Evolutionary conservation across 1,284 basidiomycete genomes (phyloP).

Genomic region (Apiotrichum siamense): DNA sequence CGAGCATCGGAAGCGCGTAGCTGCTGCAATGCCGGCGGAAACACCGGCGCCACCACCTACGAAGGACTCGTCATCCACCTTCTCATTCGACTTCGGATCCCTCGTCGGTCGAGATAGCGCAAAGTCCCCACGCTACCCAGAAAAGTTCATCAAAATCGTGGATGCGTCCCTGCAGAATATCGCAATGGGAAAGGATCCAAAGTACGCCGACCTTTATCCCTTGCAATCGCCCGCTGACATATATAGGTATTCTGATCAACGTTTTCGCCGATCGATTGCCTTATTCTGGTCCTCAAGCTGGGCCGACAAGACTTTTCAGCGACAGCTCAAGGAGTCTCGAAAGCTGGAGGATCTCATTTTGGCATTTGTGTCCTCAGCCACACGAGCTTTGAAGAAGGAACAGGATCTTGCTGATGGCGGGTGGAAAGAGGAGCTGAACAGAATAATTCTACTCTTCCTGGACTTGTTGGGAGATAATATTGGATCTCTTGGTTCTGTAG

Average conservation of each 20-base stretch:
- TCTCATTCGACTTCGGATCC: slow-evolving; percentile 34
- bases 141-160: slow-evolving; percentile 80
- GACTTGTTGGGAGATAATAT: slow-evolving; percentile 77
- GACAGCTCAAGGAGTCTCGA: slow-evolving; percentile 88
- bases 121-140: slow-evolving; percentile 83
- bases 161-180: slow-evolving; percentile 81
- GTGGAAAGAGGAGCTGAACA: slow-evolving; percentile 89
- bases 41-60: not conserved
- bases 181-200: slow-evolving; percentile 80
- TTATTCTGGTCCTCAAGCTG: slow-evolving; percentile 79
- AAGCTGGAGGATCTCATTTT: slow-evolving; percentile 97
- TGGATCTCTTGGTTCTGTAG: slow-evolving; percentile 63
- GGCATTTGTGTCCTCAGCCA: slow-evolving; percentile 87
- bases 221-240: not conserved
- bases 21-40: not conserved
- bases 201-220: slow-evolving; percentile 54
- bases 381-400: slow-evolving; percentile 70
- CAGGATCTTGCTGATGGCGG: slow-evolving; percentile 65
- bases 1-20: slow-evolving; percentile 15
- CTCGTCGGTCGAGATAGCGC: slow-evolving; percentile 30
- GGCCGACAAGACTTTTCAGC: slow-evolving; percentile 72
- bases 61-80: slow-evolving; percentile 22
- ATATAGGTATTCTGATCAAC: slow-evolving; percentile 72
- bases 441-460: slow-evolving; percentile 81
- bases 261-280: slow-evolving; percentile 78